Conservation (phyloP, 345 rosid species). For the Noccaea bulbosa region DNA sequence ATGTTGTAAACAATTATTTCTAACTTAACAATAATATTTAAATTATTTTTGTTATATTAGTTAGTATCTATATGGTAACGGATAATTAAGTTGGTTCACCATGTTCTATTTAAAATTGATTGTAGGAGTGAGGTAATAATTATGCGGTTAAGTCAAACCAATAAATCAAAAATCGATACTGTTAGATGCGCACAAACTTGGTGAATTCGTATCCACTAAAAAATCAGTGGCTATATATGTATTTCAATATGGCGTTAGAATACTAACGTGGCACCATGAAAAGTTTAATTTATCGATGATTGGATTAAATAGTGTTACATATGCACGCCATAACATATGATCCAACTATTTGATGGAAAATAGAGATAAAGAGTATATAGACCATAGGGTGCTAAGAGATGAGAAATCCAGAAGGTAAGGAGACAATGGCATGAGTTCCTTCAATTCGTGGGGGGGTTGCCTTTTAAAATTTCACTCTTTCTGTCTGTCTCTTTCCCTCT, state of each 20-base stretch:
- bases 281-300: not conserved
- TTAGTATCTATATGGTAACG: too few relatives aligned
- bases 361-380: not conserved
- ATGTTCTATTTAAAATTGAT: too few relatives aligned
- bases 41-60: too few relatives aligned
- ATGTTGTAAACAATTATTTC: too few relatives aligned
- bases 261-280: constrained; percentile 15
- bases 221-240: not conserved
- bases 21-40: too few relatives aligned
- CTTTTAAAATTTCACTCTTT: constrained; percentile 11
- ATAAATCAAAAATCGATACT: not conserved
- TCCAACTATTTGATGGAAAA: constrained; percentile 27
- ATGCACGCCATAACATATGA: constrained; percentile 16
- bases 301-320: constrained; percentile 13
- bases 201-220: not conserved
- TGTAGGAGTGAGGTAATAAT: too few relatives aligned
- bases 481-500: constrained; percentile 33
- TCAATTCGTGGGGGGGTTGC: constrained; percentile 30
- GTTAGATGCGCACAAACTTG: constrained; percentile 14
- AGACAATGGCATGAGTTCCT: constrained; percentile 40
- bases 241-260: not conserved
- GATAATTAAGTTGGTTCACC: too few relatives aligned
- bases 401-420: constrained; percentile 16
- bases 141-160: not conserved
- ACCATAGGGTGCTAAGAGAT: not conserved